phyloP scores from a whole-genome alignment of 805 yeast species.

The Candida maesae region DNA sequence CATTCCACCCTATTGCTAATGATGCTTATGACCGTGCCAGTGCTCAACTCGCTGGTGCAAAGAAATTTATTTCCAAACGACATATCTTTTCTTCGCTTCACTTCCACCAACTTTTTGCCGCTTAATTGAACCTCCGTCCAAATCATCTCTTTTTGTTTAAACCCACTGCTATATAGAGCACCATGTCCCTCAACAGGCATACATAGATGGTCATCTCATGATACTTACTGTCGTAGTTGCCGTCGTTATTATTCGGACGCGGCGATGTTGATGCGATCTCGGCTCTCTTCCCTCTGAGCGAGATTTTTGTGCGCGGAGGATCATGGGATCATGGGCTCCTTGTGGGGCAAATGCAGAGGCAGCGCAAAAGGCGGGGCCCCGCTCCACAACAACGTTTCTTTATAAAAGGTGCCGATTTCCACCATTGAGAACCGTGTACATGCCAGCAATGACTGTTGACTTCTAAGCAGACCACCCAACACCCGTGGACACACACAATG shows the following conservation, averaged over 20 bases:
- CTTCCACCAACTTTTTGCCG: background rate
- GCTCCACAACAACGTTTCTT: background rate
- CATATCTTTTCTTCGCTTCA: constrained; percentile 1
- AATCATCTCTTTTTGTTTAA: too few species aligned
- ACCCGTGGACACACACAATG: too few species aligned
- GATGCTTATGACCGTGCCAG: constrained; percentile 15
- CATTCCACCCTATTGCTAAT: constrained; percentile 4
- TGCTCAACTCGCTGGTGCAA: constrained; percentile 21
- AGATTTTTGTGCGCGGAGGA: too few species aligned
- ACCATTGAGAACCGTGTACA: too few species aligned
- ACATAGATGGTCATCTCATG: constrained; percentile 17
- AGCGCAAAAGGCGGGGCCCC: too few species aligned
- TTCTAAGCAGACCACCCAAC: too few species aligned
- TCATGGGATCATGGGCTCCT: too few species aligned
- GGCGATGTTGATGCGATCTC: too few species aligned
- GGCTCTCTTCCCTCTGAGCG: background rate
- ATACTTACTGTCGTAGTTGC: background rate
- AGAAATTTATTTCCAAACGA: background rate
- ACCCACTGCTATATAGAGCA: constrained; percentile 13
- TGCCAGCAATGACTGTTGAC: too few species aligned
- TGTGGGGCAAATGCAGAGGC: too few species aligned
- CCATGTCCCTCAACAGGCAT: constrained; percentile 23
- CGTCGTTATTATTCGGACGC: too few species aligned
- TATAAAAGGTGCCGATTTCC: too few species aligned
- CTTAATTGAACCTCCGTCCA: constrained; percentile 1